Base-by-base conservation (phyloP, 176 grass and related monocot genomes). In the Musa itinerans region DNA sequence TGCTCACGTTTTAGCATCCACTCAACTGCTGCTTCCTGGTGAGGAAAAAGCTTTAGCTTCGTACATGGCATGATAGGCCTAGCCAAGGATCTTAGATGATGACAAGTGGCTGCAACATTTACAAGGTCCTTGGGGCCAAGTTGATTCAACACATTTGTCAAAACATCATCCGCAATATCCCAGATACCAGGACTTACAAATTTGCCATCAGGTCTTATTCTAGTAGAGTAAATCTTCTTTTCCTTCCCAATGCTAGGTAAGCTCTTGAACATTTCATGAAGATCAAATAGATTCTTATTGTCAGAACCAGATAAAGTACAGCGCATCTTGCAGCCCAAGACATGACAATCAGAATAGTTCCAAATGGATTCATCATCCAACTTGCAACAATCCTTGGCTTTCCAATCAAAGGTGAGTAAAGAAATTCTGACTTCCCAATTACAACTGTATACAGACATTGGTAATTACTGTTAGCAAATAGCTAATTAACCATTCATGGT, bases 11-110 rank as follows among this genome's bases (percentile, higher is more conserved):
- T 83, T 72, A 94, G 79, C 95, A 98, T 91, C 95, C 95, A 94
- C 62, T 98, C 86, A 1, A 98, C 69, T 80, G 95, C 95, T 1
- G 86, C 90, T 78, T 98, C 90, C 82, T 98, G 94, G 76, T 98
- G 90, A 34, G 90, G 88, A 78, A 93, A 98, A 78, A 93, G 90
- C 81, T 91, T 98, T 79, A 91, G 94, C 68, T 93, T 93, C 88
- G 93, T 98, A 73, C 82, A 91, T 63, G 95, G 95, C 86, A 98
- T 98, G 67, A 91, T 70, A 76, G 84, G 87, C 57, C 75, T 48
- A 85, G 95, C 78, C 78, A 98, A 83, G 68, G 55, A 57, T 74
- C 90, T 89, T 53, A 98, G 52, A 81, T 98, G 90, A 65, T 80
- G 90, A 87, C 95, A 94, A 51, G 81, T 93, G 48, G 80, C 80